Conservation (phyloP, 192 early-diverging fungal genomes). For the Jimgerdemannia flammicorona region DNA sequence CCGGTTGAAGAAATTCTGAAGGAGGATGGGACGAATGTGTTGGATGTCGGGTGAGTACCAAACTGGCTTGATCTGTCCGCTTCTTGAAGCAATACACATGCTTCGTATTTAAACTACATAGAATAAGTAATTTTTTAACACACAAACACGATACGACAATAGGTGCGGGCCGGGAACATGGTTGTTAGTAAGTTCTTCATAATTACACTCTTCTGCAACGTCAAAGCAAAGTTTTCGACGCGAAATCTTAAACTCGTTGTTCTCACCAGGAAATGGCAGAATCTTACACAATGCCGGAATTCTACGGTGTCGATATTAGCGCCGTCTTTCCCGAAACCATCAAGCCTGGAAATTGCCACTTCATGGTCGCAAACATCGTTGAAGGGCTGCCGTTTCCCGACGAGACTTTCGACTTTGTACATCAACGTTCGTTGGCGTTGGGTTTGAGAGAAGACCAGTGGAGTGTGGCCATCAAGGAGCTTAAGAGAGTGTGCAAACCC, state of each 20-base stretch:
- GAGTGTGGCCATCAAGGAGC: constrained; percentile 1
- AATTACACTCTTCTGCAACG: neutral
- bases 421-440: neutral
- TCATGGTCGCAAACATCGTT: neutral
- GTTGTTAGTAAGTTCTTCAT: neutral
- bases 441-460: constrained; percentile 3
- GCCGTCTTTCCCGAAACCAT: constrained; percentile 19
- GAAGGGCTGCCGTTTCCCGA: constrained; percentile 13
- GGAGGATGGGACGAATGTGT: neutral
- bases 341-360: constrained; percentile 10
- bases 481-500: neutral
- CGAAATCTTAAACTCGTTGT: neutral
- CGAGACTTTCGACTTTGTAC: constrained; percentile 14
- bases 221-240: neutral
- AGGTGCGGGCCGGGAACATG: constrained; percentile 6
- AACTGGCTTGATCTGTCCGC: neutral
- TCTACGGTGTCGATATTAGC: constrained; percentile 20
- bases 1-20: neutral
- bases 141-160: neutral
- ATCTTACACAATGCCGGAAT: neutral
- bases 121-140: no score
- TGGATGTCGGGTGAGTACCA: constrained; percentile 1
- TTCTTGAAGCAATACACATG: no score
- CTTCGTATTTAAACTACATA: no score
- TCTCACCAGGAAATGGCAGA: neutral